Evolutionary conservation across 805 yeast species (phyloP).

Genomic region (Sungouiozyma intestinalis): DNA sequence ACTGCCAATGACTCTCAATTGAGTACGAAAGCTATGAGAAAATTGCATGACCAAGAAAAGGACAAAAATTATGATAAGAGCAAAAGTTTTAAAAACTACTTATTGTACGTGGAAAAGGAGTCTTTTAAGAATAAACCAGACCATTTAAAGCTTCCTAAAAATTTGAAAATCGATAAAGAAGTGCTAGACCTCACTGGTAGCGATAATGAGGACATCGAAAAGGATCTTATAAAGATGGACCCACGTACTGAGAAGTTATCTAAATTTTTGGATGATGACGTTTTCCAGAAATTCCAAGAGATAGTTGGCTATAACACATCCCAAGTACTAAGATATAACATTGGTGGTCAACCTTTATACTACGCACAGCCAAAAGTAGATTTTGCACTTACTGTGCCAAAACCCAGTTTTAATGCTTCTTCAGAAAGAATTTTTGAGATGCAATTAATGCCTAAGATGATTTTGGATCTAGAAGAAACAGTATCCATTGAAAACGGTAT

Average conservation of each 20-base stretch:
- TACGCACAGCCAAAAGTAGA: slow-evolving; percentile 43
- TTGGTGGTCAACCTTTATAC: slow-evolving; percentile 67
- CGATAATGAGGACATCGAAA: slow-evolving; percentile 20
- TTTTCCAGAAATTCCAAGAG: slow-evolving; percentile 69
- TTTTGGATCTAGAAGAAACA: slow-evolving; percentile 62
- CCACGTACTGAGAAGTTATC: slow-evolving; percentile 41
- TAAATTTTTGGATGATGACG: slow-evolving; percentile 57
- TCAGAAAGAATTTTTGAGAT: slow-evolving; percentile 62
- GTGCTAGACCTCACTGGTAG: slow-evolving; percentile 36
- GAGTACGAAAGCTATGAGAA: slow-evolving; percentile 30
- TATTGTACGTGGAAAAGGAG: slow-evolving; percentile 67
- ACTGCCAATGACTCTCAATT: slow-evolving; percentile 6
- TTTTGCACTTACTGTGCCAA: slow-evolving; percentile 37
- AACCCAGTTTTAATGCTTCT: slow-evolving; percentile 51
- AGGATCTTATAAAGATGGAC: slow-evolving; percentile 23
- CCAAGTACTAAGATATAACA: slow-evolving; percentile 78
- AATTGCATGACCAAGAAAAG: slow-evolving; percentile 19
- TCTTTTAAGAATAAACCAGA: slow-evolving; percentile 43
- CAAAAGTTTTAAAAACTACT: slow-evolving; percentile 47
- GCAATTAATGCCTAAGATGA: slow-evolving; percentile 91
- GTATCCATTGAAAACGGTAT: slow-evolving; percentile 56
- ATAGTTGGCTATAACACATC: slow-evolving; percentile 70
- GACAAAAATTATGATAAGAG: slow-evolving; percentile 14
- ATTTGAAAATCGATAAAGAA: slow-evolving; percentile 41
- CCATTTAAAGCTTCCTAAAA: slow-evolving; percentile 39